These are phyloP conservation scores for Zygotorulaspora chibaensis DNA, from an alignment of 805 yeast genomes.

Conservation along the genomic window DNA sequence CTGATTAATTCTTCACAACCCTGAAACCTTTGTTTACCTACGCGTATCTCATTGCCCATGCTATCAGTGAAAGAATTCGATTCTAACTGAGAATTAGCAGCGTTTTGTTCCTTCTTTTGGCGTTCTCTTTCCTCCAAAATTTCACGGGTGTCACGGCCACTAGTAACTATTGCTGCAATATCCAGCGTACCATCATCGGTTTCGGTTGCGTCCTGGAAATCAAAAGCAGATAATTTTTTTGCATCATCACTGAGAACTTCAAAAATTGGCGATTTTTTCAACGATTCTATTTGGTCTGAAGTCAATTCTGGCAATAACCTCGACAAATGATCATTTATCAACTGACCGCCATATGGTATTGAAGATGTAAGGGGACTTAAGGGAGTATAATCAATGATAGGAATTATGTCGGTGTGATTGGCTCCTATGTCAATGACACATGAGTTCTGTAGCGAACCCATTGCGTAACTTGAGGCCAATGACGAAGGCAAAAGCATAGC, in stretches of 20 bases:
- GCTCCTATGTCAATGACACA: conserved; percentile 78
- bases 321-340: conserved; percentile 52
- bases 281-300: conserved; percentile 58
- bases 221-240: conserved; percentile 56
- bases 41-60: conserved; percentile 49
- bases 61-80: conserved; percentile 66
- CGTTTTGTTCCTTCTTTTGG: conserved; percentile 33
- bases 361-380: conserved; percentile 50
- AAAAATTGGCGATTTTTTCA: conserved; percentile 70
- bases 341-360: conserved; percentile 56
- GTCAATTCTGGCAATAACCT: conserved; percentile 55
- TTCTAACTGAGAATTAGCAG: conserved; percentile 64
- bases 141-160: conserved; percentile 64
- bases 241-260: conserved; percentile 75
- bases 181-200: conserved; percentile 75
- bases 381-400: conserved; percentile 70
- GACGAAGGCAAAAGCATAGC: conserved; percentile 66
- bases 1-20: conserved; percentile 64
- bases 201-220: conserved; percentile 43
- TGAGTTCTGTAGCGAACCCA: conserved; percentile 60
- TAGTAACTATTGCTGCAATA: conserved; percentile 83
- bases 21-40: conserved; percentile 88
- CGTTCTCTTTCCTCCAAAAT: conserved; percentile 61
- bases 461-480: conserved; percentile 68
- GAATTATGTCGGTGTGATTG: conserved; percentile 69